Evolutionary conservation across 768 basidiomycete genomes (phyloP).

Genomic region (Tylopilus vinaceipallidus): DNA sequence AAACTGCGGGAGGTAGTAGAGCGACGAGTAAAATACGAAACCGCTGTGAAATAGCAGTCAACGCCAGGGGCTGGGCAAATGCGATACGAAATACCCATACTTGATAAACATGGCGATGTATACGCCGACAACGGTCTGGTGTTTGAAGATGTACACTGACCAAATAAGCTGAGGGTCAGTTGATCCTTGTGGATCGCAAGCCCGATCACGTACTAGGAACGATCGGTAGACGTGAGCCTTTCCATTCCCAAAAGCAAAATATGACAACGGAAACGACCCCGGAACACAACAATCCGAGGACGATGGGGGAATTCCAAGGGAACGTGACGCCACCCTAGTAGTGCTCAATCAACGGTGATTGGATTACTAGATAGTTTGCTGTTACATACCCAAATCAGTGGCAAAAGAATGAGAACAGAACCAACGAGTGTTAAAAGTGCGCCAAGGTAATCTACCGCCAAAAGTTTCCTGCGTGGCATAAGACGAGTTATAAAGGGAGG

Average conservation of each 20-base stretch:
- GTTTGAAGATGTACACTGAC: constrained; percentile 72
- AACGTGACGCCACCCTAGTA: constrained; percentile 67
- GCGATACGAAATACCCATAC: constrained; percentile 30
- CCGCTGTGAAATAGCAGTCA: constrained; percentile 37
- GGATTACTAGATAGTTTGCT: not conserved
- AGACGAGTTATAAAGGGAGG: not conserved
- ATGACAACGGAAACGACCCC: constrained; percentile 51
- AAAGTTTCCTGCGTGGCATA: constrained; percentile 48
- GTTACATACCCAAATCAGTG: constrained; percentile 63
- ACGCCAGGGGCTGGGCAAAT: not conserved
- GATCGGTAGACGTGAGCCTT: constrained; percentile 65
- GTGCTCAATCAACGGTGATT: constrained; percentile 1
- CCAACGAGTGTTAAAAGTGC: constrained; percentile 55
- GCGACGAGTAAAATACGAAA: constrained; percentile 58
- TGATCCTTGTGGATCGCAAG: not conserved
- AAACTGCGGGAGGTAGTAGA: constrained; percentile 74
- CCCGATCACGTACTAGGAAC: constrained; percentile 54
- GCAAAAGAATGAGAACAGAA: constrained; percentile 62
- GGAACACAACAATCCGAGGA: constrained; percentile 57
- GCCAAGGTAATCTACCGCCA: constrained; percentile 64
- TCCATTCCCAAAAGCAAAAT: constrained; percentile 76
- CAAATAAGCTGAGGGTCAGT: not conserved
- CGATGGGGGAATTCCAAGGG: constrained; percentile 66
- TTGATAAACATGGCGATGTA: constrained; percentile 71
- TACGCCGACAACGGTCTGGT: constrained; percentile 62